A percentile compares a stretch with the other conserved stretches of the same genome.
Evolutionary conservation across 202 grass and related monocot species (phyloP).

Genomic region (Panicum virgatum): DNA sequence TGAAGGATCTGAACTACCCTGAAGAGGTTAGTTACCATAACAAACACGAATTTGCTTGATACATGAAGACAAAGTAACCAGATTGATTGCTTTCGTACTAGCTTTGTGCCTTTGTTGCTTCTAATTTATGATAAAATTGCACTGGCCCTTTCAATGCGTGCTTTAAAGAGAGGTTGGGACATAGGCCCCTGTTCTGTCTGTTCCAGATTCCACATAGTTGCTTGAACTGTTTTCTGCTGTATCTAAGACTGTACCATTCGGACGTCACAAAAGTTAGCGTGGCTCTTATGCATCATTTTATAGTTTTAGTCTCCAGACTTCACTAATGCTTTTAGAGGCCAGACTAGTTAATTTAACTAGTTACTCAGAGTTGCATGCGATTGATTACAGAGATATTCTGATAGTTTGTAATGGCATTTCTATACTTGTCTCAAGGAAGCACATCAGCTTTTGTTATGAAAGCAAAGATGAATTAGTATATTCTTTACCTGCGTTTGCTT

Average conservation of each 20-base stretch:
- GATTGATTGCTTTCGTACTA: neutral
- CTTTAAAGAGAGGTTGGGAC: neutral
- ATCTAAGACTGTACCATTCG: neutral
- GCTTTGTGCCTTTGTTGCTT: slow-evolving; percentile 19
- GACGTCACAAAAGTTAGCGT: neutral
- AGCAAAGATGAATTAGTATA: neutral
- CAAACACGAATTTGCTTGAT: slow-evolving; percentile 9
- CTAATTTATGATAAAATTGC: neutral
- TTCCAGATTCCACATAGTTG: slow-evolving; percentile 7
- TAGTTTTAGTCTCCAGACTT: neutral
- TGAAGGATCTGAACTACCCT: slow-evolving; percentile 82
- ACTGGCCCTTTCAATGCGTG: neutral
- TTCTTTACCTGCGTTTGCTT: neutral
- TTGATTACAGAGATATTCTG: neutral
- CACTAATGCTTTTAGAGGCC: neutral
- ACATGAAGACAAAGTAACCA: neutral
- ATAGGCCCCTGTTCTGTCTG: neutral
- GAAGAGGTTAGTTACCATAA: slow-evolving; percentile 58
- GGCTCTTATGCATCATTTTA: neutral
- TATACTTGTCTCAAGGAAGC: neutral
- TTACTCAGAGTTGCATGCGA: neutral
- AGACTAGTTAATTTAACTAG: neutral
- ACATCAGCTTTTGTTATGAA: neutral
- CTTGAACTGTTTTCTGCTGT: neutral
- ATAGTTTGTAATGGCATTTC: slow-evolving; percentile 6